These are phyloP conservation scores for Nothophaeocryptopus gaeumannii DNA, from an alignment of 2,329 filamentous ascomycete species.

Conservation along the genomic window DNA sequence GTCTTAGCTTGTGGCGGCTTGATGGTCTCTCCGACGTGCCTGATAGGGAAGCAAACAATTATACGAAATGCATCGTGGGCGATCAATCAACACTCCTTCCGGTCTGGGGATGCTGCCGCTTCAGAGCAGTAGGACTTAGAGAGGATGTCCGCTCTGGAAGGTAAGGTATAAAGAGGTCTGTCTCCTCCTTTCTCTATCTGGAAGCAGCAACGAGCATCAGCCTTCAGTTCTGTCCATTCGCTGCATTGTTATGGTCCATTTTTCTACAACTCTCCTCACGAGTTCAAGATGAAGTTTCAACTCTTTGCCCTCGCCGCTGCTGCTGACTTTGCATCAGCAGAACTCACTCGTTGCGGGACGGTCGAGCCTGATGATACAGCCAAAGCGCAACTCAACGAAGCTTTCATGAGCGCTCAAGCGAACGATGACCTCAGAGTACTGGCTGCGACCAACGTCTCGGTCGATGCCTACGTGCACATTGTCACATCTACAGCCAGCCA, in stretches of 20 bases:
- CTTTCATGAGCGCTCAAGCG: constrained; percentile 8
- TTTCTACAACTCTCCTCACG: background rate
- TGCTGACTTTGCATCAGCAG: constrained; percentile 15
- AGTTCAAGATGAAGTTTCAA: constrained; percentile 15
- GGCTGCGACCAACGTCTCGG: constrained; percentile 4
- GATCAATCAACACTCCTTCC: constrained; percentile 10
- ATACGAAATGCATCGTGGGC: constrained; percentile 1
- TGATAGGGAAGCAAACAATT: constrained; percentile 8
- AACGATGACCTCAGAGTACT: constrained; percentile 7
- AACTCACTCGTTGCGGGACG: constrained; percentile 22
- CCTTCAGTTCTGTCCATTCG: constrained; percentile 8
- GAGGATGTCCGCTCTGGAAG: constrained; percentile 1
- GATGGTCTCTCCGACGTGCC: constrained; percentile 6
- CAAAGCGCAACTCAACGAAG: constrained; percentile 20
- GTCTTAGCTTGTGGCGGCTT: constrained; percentile 15
- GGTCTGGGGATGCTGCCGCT: background rate
- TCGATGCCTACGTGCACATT: constrained; percentile 41
- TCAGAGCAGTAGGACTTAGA: constrained; percentile 5
- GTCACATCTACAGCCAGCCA: constrained; percentile 36
- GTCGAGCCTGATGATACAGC: constrained; percentile 16
- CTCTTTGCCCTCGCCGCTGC: constrained; percentile 11
- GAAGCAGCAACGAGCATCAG: constrained; percentile 7
- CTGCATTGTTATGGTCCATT: constrained; percentile 1
- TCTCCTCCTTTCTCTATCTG: background rate
- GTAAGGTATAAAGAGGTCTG: constrained; percentile 11